Evolutionary conservation across 2,329 filamentous ascomycete genomes (phyloP).

Genomic region (Alternaria solani): DNA sequence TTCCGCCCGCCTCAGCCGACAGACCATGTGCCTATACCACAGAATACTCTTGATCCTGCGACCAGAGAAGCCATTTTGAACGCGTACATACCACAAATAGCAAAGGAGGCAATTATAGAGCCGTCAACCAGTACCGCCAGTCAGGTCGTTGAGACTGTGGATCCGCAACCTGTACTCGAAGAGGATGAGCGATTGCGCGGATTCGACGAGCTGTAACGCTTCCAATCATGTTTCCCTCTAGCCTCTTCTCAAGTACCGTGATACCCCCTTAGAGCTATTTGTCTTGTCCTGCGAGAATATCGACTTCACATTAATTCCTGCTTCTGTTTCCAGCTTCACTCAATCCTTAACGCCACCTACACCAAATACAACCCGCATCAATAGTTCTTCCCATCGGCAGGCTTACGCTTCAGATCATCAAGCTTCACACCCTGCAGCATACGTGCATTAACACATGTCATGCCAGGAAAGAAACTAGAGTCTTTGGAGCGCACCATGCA

Average conservation of each 20-base stretch:
- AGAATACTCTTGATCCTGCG: conserved; percentile 24
- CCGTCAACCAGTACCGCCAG: conserved; percentile 13
- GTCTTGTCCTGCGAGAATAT: neutral
- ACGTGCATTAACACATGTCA: conserved; percentile 40
- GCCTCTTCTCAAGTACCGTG: conserved; percentile 5
- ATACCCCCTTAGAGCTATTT: conserved; percentile 25
- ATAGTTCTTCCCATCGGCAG: conserved; percentile 36
- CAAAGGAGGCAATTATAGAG: conserved; percentile 44
- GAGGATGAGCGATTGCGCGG: conserved; percentile 29
- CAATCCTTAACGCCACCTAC: neutral
- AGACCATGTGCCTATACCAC: conserved; percentile 13
- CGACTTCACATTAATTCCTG: neutral
- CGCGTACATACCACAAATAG: conserved; percentile 43
- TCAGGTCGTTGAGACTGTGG: conserved; percentile 11
- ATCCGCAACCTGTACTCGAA: conserved; percentile 7
- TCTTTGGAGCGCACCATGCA: conserved; percentile 30
- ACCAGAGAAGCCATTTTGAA: conserved; percentile 34
- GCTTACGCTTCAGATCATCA: conserved; percentile 33
- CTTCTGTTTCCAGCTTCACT: neutral
- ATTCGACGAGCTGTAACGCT: conserved; percentile 35
- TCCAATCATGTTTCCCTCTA: neutral
- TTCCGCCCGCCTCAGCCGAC: conserved; percentile 43
- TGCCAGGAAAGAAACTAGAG: conserved; percentile 24
- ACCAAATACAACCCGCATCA: conserved; percentile 1
- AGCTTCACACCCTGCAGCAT: conserved; percentile 40